Percentiles rank a stretch among this genome's conserved stretches.
Conservation (phyloP, 768 basidiomycete species). For the Boletus sp. region DNA sequence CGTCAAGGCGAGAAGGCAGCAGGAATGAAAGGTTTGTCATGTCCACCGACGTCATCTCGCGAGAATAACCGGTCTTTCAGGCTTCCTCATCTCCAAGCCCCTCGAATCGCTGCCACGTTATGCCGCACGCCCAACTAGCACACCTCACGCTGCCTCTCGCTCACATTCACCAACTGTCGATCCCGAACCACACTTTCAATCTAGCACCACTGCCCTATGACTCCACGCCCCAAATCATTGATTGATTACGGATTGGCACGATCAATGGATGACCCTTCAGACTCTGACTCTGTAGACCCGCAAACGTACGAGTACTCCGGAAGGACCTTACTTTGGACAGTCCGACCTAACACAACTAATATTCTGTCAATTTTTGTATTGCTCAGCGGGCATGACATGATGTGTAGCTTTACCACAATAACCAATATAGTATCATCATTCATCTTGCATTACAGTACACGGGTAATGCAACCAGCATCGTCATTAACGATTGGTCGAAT, state of each 20-base stretch:
- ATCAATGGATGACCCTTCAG: slow-evolving; percentile 12
- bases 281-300: slow-evolving; percentile 15
- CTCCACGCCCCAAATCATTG: slow-evolving; percentile 12
- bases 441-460: not conserved
- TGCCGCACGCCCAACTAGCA: slow-evolving; percentile 37
- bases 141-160: slow-evolving; percentile 19
- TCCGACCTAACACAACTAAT: slow-evolving; percentile 5
- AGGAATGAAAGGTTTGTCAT: slow-evolving; percentile 48
- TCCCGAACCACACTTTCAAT: slow-evolving; percentile 25
- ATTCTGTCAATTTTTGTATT: slow-evolving; percentile 21
- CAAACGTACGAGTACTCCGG: slow-evolving; percentile 6
- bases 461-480: not conserved
- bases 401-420: slow-evolving; percentile 27
- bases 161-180: slow-evolving; percentile 20
- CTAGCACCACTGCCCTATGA: slow-evolving; percentile 31
- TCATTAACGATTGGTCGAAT: not conserved
- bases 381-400: slow-evolving; percentile 17
- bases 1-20: slow-evolving; percentile 76
- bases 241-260: slow-evolving; percentile 20
- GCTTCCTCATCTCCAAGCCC: slow-evolving; percentile 60
- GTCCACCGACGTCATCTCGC: not conserved
- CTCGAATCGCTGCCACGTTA: slow-evolving; percentile 63
- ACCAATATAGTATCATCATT: slow-evolving; percentile 1
- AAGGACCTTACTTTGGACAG: slow-evolving; percentile 19
- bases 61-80: slow-evolving; percentile 25